Percentiles rank a stretch among this genome's conserved stretches.
Conservation (phyloP, 1,284 basidiomycete genomes). For the Omphalotus olearius region DNA sequence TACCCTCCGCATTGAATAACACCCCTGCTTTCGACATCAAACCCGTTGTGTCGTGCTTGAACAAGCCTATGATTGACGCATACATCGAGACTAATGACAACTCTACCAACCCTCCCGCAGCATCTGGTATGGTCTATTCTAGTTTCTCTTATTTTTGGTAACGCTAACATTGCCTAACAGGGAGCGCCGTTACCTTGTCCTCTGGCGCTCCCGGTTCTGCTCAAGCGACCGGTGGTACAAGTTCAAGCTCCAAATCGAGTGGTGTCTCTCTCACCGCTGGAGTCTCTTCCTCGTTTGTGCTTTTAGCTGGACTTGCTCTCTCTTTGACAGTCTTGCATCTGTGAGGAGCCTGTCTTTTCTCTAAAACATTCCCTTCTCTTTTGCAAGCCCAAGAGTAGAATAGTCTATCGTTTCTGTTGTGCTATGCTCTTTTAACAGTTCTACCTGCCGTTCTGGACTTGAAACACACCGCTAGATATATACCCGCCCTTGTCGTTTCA, state of each 20-base stretch:
- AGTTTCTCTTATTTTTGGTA: background rate
- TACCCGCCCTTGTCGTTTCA: too few species aligned
- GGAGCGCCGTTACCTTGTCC: conserved; percentile 25
- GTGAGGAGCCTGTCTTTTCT: background rate
- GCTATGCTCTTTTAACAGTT: background rate
- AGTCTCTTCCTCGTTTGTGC: background rate
- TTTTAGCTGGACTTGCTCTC: background rate
- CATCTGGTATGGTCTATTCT: conserved; percentile 25
- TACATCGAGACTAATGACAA: conserved; percentile 72
- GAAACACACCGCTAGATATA: too few species aligned
- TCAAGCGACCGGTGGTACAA: conserved; percentile 21
- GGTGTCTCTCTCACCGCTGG: background rate
- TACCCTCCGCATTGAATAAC: conserved; percentile 62
- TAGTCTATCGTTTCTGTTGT: background rate
- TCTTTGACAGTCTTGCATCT: background rate
- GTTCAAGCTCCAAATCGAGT: background rate
- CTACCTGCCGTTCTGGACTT: background rate
- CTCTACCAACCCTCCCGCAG: conserved; percentile 44
- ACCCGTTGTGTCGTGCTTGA: conserved; percentile 67
- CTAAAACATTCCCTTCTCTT: background rate
- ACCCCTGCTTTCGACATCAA: conserved; percentile 56
- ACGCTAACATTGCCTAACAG: conserved; percentile 16
- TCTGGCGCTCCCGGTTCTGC: conserved; percentile 33
- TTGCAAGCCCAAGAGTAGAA: background rate
- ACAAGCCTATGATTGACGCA: conserved; percentile 49